Base-by-base conservation (phyloP, 2,329 filamentous ascomycete species). In the Cladosporium sp. region DNA sequence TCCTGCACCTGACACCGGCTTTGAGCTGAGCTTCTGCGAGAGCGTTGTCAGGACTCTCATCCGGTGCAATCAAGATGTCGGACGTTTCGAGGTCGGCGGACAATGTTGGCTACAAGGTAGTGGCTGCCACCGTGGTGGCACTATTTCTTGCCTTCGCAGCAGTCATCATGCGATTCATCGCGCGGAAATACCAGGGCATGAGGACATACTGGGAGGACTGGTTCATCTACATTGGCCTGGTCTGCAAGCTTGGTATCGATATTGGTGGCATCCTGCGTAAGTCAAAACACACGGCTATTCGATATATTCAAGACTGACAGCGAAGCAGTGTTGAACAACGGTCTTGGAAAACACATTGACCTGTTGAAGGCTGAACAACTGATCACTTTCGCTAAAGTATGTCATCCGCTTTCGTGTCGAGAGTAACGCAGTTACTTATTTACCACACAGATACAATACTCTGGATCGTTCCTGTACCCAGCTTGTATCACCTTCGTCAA, bases 401-500 rank as follows among this genome's bases (percentile, higher is more conserved):
- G 16, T 26, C 23, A 30, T 26, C 23, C 23, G 14, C 14, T 30
- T n/a, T 10, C 26, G 23, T 36, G 18, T 36, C 18, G 18, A 21
- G 14, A 25, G 3, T 11, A n/a, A 34, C 13, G 18, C 30, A 21
- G 28, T 34, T 14, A 26, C 62, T 64, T 6, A 64, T 54, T 25
- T 3, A 13, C 25, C 3, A 6, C 61, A n/a, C 28, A 65, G 56
- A 56, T 64, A 14, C 67, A 68, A 64, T 68, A 67, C 49, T 46
- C 65, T 11, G 65, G 65, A 14, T 58, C 58, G 16, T 65, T 68
- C 56, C 67, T 67, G 6, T 67, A 67, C 57, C 67, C 67, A 3
- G 59, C 66, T 18, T 68, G 67, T 39, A 65, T 67, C 43, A 64
- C 64, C 28, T 66, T 67, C 58, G 65, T 51, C 51, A 68, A 68